Base-by-base conservation (phyloP, 768 basidiomycete species). In the Trametes elegans region DNA sequence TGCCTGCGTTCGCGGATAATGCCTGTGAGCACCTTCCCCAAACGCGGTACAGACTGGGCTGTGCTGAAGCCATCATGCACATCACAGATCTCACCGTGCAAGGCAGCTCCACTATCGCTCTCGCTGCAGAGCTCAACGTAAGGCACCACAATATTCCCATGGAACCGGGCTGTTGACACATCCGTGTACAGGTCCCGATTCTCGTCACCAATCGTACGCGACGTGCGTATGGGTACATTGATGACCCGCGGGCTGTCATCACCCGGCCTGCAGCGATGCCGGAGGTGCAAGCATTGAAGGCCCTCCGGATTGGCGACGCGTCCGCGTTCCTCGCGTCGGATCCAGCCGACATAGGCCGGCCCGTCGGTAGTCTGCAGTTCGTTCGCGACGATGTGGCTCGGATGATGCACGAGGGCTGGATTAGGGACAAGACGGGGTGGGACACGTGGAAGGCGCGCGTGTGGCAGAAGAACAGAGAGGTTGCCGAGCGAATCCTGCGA, bases 101-200 rank as follows among this genome's bases (percentile, higher is more conserved):
- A 49, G 74, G 75, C 10, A 75, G 73, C 53, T 77, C 75, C 8
- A 74, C 71, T 1, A 69, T 74, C 23, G 73, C 69, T 2, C 71
- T 76, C 68, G 71, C 73, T 21, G 59, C 74, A 6, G 70, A 76
- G 61, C 72, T 71, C 47, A 64, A 73, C 61, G 75, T 76, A 50
- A 28, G 51, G 21, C 9, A 2, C 21, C n/a, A 19, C 14, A 28
- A 7, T 27, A 18, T 18, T 2, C 14, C 9, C 21, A 10, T 21
- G 24, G 3, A 13, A 13, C 5, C 5, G 9, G 21, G 9, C 11
- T 2, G 34, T 5, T 32, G 16, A 27, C 5, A 19, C 18, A 5
- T 45, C 44, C 14, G 14, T 36, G 13, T 6, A 7, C 53, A 73
- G 72, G 67, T 75, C 5, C 75, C 76, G 11, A 67, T 76, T n/a